Conservation (phyloP, 371 early-diverging fungal species). For the Rhizoclosmatium hyalinum region DNA sequence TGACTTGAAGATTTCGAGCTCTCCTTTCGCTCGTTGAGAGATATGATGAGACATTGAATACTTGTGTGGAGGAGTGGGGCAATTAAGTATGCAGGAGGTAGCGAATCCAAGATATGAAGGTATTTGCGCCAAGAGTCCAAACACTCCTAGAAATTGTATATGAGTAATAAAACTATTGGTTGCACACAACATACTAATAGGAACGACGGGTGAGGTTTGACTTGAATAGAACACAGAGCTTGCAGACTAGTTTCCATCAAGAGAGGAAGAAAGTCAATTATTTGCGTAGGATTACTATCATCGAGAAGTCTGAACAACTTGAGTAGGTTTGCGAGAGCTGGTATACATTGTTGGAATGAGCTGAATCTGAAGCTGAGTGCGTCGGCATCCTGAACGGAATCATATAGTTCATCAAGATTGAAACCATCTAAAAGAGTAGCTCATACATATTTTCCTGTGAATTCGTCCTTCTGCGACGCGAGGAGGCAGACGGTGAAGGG, state of each 20-base stretch:
- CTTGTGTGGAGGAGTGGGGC: background rate
- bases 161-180: slow-evolving; percentile 5
- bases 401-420: background rate
- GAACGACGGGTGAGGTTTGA: background rate
- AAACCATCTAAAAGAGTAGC: background rate
- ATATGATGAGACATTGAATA: background rate
- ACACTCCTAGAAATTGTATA: slow-evolving; percentile 5
- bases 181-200: background rate
- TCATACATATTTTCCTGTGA: background rate
- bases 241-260: background rate
- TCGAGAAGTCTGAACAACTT: background rate
- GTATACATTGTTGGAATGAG: background rate
- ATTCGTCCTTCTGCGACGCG: background rate
- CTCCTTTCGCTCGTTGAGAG: background rate
- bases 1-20: background rate
- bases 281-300: background rate
- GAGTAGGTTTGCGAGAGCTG: slow-evolving; percentile 1
- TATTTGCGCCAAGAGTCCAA: slow-evolving; percentile 11
- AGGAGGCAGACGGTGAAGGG: background rate
- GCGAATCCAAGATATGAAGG: background rate
- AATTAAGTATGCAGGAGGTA: slow-evolving; percentile 2
- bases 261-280: background rate
- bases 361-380: background rate
- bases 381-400: background rate
- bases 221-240: background rate